These are phyloP conservation scores for Poa pratensis DNA, from an alignment of 176 grass and related monocot genomes.

Conservation along the genomic window DNA sequence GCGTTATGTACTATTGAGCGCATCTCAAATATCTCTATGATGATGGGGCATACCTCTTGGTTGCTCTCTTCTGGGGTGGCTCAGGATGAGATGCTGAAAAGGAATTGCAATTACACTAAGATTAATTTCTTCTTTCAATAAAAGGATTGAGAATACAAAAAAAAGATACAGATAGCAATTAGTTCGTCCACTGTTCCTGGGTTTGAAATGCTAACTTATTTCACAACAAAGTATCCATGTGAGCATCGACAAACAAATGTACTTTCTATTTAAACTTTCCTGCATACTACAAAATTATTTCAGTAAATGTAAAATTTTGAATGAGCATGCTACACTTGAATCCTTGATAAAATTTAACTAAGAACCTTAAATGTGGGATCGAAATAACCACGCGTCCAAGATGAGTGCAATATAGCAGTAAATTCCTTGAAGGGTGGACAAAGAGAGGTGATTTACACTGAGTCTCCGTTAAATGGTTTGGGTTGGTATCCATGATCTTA, in stretches of 20 bases:
- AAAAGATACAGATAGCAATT: slow-evolving; percentile 14
- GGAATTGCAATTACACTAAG: slow-evolving; percentile 4
- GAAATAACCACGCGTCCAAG: background rate
- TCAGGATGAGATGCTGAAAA: slow-evolving; percentile 44
- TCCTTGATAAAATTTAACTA: background rate
- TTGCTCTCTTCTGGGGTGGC: slow-evolving; percentile 17
- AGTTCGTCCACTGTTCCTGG: background rate
- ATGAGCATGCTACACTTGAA: background rate
- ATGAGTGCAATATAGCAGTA: slow-evolving; percentile 10
- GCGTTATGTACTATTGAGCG: slow-evolving; percentile 10
- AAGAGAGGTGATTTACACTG: slow-evolving; percentile 38
- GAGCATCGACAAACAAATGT: slow-evolving; percentile 25
- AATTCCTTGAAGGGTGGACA: background rate
- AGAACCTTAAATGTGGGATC: background rate
- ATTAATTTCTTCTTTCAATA: slow-evolving; percentile 22
- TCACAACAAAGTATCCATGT: background rate
- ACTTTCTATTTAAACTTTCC: slow-evolving; percentile 12
- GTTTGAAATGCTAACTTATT: slow-evolving; percentile 19
- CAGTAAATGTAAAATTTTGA: background rate
- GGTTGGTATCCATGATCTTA: background rate
- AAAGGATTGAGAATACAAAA: background rate
- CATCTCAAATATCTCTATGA: slow-evolving; percentile 33
- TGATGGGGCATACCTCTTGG: slow-evolving; percentile 38
- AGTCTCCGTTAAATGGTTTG: slow-evolving; percentile 8
- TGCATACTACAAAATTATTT: background rate